Percentiles rank a stretch among this genome's conserved stretches.
Conservation (phyloP, 768 basidiomycete species). For the Leucocoprinus leucothites region DNA sequence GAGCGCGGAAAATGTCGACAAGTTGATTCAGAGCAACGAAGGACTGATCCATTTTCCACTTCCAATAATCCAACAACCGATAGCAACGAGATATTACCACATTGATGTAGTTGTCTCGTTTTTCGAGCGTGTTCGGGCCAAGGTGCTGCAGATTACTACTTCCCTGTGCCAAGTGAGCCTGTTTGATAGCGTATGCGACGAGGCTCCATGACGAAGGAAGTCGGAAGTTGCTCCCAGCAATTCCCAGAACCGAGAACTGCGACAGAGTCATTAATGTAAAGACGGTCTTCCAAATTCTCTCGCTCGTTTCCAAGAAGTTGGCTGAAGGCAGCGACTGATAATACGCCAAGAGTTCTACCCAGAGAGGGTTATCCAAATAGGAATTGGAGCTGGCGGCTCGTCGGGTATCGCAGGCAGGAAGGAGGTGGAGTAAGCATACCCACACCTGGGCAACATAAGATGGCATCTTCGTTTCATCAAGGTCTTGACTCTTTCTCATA, state of each 20-base stretch:
- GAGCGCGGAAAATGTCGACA: slow-evolving; percentile 9
- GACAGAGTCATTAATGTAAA: slow-evolving; percentile 9
- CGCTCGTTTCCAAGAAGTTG: slow-evolving; percentile 4
- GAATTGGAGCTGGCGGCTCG: too few relatives aligned
- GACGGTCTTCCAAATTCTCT: slow-evolving; percentile 4
- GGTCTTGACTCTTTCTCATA: slow-evolving; percentile 1
- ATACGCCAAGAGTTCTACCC: neutral
- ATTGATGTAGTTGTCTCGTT: slow-evolving; percentile 5
- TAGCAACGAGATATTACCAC: slow-evolving; percentile 10
- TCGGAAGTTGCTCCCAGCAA: neutral
- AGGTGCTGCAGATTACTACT: neutral
- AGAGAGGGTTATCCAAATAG: neutral
- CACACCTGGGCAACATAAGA: slow-evolving; percentile 10
- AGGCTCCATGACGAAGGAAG: slow-evolving; percentile 9
- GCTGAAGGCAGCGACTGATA: neutral
- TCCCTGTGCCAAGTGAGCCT: slow-evolving; percentile 1
- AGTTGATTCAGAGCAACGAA: slow-evolving; percentile 9
- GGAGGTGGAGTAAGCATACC: slow-evolving; percentile 9
- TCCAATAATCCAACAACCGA: slow-evolving; percentile 8
- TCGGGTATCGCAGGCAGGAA: slow-evolving; percentile 1
- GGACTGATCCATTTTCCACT: slow-evolving; percentile 9
- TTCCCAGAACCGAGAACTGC: slow-evolving; percentile 6
- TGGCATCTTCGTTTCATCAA: slow-evolving; percentile 1
- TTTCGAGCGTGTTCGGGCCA: neutral
- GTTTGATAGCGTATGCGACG: slow-evolving; percentile 4